Evolutionary conservation across 1,284 basidiomycete genomes (phyloP).

Genomic region (Leccinum discolor): DNA sequence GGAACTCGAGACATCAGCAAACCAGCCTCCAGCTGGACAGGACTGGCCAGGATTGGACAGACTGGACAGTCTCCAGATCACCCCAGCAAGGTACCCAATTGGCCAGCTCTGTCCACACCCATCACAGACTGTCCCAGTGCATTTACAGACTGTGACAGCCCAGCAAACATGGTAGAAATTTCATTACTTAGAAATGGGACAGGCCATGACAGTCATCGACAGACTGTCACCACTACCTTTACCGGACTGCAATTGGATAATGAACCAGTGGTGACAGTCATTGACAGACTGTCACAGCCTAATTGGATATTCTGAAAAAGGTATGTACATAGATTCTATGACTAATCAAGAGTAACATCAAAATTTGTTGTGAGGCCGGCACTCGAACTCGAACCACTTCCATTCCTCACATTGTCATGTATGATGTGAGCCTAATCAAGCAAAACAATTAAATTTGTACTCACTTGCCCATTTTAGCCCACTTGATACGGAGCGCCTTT

Average conservation of each 20-base stretch:
- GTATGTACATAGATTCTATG: background rate
- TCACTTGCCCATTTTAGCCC: background rate
- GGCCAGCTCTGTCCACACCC: background rate
- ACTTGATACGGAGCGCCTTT: background rate
- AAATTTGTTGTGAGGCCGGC: background rate
- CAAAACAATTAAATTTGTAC: background rate
- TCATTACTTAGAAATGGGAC: background rate
- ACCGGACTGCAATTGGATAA: background rate
- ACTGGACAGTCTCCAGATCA: background rate
- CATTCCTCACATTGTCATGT: background rate
- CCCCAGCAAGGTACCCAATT: background rate
- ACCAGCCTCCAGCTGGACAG: too few relatives aligned
- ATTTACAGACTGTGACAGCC: too few relatives aligned
- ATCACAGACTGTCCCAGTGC: background rate
- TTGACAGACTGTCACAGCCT: background rate
- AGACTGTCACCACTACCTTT: background rate
- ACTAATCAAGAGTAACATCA: background rate
- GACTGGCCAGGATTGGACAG: background rate
- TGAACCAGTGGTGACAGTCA: background rate
- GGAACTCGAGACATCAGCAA: too few relatives aligned
- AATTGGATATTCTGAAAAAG: background rate
- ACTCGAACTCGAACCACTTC: background rate
- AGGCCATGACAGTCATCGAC: background rate
- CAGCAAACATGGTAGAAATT: background rate
- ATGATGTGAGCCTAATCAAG: background rate